phyloP scores from a whole-genome alignment of 306 rosid species.

The Spatholobus suberectus region DNA sequence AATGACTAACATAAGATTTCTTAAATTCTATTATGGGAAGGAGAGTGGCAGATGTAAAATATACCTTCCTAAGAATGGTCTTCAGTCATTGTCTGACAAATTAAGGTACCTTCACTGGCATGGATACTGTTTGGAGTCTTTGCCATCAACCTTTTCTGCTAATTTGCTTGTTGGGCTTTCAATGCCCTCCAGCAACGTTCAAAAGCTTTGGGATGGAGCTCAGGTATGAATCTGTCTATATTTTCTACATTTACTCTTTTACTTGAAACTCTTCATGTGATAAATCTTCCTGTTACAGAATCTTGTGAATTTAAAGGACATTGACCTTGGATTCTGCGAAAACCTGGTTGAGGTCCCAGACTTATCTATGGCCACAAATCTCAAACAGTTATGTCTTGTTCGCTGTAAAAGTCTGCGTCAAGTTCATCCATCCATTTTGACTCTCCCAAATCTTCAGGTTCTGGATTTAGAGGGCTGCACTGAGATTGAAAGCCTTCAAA shows the following conservation, averaged over 20 bases:
- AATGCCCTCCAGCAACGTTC: slow-evolving; percentile 24
- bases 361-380: slow-evolving; percentile 8
- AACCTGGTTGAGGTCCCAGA: slow-evolving; percentile 28
- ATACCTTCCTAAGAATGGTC: not conserved
- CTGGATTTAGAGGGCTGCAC: not conserved
- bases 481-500: slow-evolving; percentile 7
- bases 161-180: slow-evolving; percentile 29
- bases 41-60: not conserved
- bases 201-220: no score
- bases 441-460: not conserved
- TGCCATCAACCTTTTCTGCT: slow-evolving; percentile 16
- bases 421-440: slow-evolving; percentile 32
- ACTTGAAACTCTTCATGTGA: not conserved
- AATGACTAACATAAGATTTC: slow-evolving; percentile 20
- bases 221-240: no score
- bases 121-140: slow-evolving; percentile 6
- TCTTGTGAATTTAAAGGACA: slow-evolving; percentile 18
- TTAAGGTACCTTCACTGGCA: slow-evolving; percentile 32
- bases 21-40: slow-evolving; percentile 3
- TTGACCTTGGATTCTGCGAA: not conserved
- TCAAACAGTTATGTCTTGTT: not conserved
- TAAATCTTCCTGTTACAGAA: not conserved
- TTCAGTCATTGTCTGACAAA: slow-evolving; percentile 23
- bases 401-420: not conserved
- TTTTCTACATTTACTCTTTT: no score